Base-by-base conservation (phyloP, 495 filamentous ascomycete species). In the Xylaria longipes region DNA sequence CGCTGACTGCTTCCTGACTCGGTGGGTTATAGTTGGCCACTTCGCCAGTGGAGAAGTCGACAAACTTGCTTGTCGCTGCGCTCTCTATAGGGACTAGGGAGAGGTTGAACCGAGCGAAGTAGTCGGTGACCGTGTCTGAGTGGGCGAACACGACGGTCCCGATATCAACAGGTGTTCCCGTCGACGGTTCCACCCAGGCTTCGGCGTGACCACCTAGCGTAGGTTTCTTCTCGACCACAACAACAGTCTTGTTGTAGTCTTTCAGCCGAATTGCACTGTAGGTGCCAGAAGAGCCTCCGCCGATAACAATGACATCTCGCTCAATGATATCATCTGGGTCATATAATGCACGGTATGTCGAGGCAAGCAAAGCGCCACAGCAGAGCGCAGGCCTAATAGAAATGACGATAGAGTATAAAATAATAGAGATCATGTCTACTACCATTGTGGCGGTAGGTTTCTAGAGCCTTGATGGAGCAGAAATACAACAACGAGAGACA, bases 81-180 rank as follows among this genome's bases (percentile, higher is more conserved):
- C 15, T 45, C 41, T 45, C 41, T 5, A 45, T 17, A 45, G 41
- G 12, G 41, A 45, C 14, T 15, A 45, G 41, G 41, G 41, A 45
- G 41, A 45, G 41, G 15, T 45, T 45, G 17, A 45, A 45, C 3
- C 41, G 41, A 45, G 14, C 14, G 41, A 45, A 45, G 41, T 45
- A 45, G 41, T 45, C 17, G 5, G 41, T 17, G 14, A 45, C 41
- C 15, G 15, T 45, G 4, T 45, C 41, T 45, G 14, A 45, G 17
- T 66, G 48, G 25, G 60, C 48, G 25, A 65, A 71, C 17, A 71
- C 50, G 3, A 22, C 17, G 9, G 52, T 46, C 20, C 62, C 62
- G 1, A 65, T 25, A 39, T 71, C 25, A 29, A 71, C 27, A 25
- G 48, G 12, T 29, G 46, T 35, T 25, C 61, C 61, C 2, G 69